Percentiles rank a stretch among this genome's conserved stretches.
Evolutionary conservation across 2,329 filamentous ascomycete genomes (phyloP).

Genomic region (Diaporthe nobilis): DNA sequence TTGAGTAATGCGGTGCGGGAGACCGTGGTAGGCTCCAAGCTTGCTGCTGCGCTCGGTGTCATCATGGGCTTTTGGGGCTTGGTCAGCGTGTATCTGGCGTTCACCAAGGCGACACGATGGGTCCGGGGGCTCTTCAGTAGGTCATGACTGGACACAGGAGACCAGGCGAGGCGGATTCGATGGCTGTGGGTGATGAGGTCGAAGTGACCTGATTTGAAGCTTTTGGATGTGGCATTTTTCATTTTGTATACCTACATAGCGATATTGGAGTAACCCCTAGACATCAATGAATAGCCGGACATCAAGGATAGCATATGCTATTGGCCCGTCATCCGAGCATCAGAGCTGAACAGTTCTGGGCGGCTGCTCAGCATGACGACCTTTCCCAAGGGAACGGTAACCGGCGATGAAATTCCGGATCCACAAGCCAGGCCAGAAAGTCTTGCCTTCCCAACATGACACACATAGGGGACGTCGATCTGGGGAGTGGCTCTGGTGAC

Average conservation of each 20-base stretch:
- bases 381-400: not conserved
- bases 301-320: not conserved
- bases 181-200: not conserved
- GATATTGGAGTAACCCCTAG: not conserved
- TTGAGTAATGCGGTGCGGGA: constrained; percentile 57
- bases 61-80: constrained; percentile 65
- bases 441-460: not conserved
- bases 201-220: not conserved
- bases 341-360: too few species aligned
- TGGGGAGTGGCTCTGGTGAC: too few species aligned
- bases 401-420: not conserved
- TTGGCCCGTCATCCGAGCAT: not conserved
- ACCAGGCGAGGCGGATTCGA: not conserved
- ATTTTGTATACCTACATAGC: not conserved
- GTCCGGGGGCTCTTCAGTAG: constrained; percentile 35
- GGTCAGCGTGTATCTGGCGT: constrained; percentile 63
- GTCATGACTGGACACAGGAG: not conserved
- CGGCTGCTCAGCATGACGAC: not conserved
- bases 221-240: not conserved
- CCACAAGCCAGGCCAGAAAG: not conserved
- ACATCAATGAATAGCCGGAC: not conserved
- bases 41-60: constrained; percentile 61
- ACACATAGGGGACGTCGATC: not conserved
- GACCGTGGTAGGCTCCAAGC: constrained; percentile 58
- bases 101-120: constrained; percentile 62